These are phyloP conservation scores for Aspergillus fructus DNA, from an alignment of 2,329 filamentous ascomycete species.

Conservation along the genomic window DNA sequence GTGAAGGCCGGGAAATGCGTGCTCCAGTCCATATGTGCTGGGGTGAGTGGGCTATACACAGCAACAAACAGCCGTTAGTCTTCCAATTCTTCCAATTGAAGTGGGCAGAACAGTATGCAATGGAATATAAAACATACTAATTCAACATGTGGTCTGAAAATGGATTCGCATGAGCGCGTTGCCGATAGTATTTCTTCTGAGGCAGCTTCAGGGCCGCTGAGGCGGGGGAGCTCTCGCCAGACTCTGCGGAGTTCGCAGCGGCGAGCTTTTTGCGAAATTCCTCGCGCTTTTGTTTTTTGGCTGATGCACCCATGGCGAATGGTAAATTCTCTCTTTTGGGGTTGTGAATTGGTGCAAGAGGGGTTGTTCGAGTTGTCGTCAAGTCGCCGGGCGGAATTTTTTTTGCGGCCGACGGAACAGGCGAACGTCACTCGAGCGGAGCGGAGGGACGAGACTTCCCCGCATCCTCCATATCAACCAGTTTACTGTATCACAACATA, in stretches of 20 bases:
- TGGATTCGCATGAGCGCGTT: slow-evolving; percentile 94
- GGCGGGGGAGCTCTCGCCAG: slow-evolving; percentile 18
- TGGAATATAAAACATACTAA: slow-evolving; percentile 64
- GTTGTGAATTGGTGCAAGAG: background rate
- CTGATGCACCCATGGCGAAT: slow-evolving; percentile 9
- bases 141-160: slow-evolving; percentile 90
- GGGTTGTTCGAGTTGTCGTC: background rate
- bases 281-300: slow-evolving; percentile 57
- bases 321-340: background rate
- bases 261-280: slow-evolving; percentile 59
- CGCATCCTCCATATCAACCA: background rate
- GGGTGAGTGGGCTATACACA: slow-evolving; percentile 67
- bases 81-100: background rate
- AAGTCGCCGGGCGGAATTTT: slow-evolving; percentile 4
- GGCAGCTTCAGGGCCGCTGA: slow-evolving; percentile 58
- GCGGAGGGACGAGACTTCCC: slow-evolving; percentile 5
- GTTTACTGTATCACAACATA: background rate
- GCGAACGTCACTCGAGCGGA: background rate
- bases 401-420: background rate
- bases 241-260: slow-evolving; percentile 20
- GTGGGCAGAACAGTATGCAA: background rate
- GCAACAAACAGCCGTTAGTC: background rate
- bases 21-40: slow-evolving; percentile 89
- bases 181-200: slow-evolving; percentile 93
- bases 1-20: slow-evolving; percentile 75